A percentile compares a stretch with the other conserved stretches of the same genome.
Evolutionary conservation across 768 basidiomycete genomes (phyloP).

Genomic region (Podaxis sp.): DNA sequence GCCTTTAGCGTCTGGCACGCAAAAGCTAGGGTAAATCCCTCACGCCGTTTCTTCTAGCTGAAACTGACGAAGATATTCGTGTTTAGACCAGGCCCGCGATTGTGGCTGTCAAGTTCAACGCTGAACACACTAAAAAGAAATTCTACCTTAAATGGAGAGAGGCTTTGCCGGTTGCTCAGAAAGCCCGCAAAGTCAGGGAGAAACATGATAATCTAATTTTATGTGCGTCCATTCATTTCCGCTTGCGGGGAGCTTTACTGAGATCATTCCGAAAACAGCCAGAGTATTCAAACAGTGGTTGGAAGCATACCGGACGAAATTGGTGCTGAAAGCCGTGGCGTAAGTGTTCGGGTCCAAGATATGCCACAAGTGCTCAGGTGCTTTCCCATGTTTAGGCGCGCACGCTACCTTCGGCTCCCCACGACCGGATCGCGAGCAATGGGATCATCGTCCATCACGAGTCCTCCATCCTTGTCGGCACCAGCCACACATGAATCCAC

Average conservation of each 20-base stretch:
- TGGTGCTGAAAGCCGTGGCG: constrained; percentile 81
- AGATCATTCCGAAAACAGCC: constrained; percentile 31
- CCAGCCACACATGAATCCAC: constrained; percentile 2
- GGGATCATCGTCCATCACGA: constrained; percentile 23
- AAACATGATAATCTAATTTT: constrained; percentile 4
- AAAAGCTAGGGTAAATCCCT: constrained; percentile 56
- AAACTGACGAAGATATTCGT: background rate
- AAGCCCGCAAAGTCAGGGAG: constrained; percentile 61
- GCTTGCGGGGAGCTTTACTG: background rate
- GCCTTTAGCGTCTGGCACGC: constrained; percentile 74
- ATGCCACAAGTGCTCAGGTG: constrained; percentile 2
- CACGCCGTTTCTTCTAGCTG: background rate
- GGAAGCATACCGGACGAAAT: constrained; percentile 65
- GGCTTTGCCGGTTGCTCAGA: constrained; percentile 68
- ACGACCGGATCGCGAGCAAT: constrained; percentile 43
- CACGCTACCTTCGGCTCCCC: constrained; percentile 77
- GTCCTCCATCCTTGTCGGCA: constrained; percentile 17
- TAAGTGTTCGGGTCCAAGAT: constrained; percentile 39
- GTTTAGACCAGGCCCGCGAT: constrained; percentile 75
- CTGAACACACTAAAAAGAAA: constrained; percentile 54
- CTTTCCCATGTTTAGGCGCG: constrained; percentile 51
- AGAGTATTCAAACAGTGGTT: constrained; percentile 63
- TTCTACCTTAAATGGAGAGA: constrained; percentile 67
- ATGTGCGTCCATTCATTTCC: background rate
- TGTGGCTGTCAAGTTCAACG: constrained; percentile 50